These are phyloP conservation scores for Odontarrhena argentea DNA, from an alignment of 345 rosid genomes.

Conservation along the genomic window DNA sequence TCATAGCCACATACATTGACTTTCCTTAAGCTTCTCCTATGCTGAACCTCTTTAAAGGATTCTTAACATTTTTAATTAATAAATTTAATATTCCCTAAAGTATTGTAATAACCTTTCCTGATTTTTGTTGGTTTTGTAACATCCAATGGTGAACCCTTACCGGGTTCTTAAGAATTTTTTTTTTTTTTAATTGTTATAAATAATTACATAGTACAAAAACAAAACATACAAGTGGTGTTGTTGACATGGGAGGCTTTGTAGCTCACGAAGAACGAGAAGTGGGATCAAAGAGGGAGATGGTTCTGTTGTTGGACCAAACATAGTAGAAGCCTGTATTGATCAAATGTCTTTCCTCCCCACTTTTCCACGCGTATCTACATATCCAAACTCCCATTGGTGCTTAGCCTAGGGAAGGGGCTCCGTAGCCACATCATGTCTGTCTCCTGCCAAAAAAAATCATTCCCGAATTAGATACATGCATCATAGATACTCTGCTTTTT, in stretches of 20 bases:
- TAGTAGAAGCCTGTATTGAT: constrained; percentile 81
- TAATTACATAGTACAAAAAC: too few species aligned
- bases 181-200: too few species aligned
- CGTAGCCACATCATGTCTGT: constrained; percentile 78
- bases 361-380: constrained; percentile 69
- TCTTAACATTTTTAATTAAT: too few species aligned
- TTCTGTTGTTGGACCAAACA: constrained; percentile 65
- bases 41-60: too few species aligned
- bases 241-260: constrained; percentile 40
- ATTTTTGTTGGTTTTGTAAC: too few species aligned
- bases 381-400: constrained; percentile 47
- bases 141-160: too few species aligned
- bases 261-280: constrained; percentile 49
- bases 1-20: too few species aligned
- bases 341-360: constrained; percentile 38
- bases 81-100: too few species aligned
- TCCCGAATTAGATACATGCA: background rate
- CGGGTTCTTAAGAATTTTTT: too few species aligned
- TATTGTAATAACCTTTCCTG: too few species aligned
- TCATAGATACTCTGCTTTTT: background rate
- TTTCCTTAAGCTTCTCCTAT: too few species aligned
- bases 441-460: constrained; percentile 48
- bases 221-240: too few species aligned
- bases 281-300: constrained; percentile 65
- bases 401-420: constrained; percentile 53